A percentile compares a stretch with the other conserved stretches of the same genome.
These are phyloP conservation scores for Blastocrithidia nonstop DNA, from an alignment of 208 protist species.

Conservation along the genomic window DNA sequence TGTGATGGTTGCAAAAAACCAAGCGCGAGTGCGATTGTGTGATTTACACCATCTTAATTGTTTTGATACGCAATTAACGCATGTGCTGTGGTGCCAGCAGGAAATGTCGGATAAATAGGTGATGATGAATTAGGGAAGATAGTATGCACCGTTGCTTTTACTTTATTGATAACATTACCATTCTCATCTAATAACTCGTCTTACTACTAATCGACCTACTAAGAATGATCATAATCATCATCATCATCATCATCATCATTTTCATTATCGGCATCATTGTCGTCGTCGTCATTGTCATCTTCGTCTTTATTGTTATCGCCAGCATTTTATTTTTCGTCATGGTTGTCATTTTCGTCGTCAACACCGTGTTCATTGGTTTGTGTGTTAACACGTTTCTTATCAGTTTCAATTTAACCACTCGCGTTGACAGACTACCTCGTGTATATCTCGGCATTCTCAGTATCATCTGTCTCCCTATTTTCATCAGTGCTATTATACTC, in stretches of 20 bases:
- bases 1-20: slow-evolving; percentile 33
- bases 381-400: not conserved
- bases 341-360: slow-evolving; percentile 1
- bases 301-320: slow-evolving; percentile 6
- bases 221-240: too few relatives aligned
- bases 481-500: too few relatives aligned
- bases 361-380: not conserved
- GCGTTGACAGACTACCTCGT: too few relatives aligned
- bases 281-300: slow-evolving; percentile 14
- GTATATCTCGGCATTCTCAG: too few relatives aligned
- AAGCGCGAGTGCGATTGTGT: slow-evolving; percentile 37
- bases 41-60: slow-evolving; percentile 11
- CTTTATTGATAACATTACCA: too few relatives aligned
- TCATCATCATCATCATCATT: slow-evolving; percentile 3
- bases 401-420: too few relatives aligned
- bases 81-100: slow-evolving; percentile 22
- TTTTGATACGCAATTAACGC: slow-evolving; percentile 58
- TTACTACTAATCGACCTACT: too few relatives aligned
- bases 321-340: not conserved
- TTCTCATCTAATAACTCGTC: too few relatives aligned
- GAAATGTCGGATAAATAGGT: slow-evolving; percentile 21
- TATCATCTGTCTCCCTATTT: too few relatives aligned
- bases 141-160: too few relatives aligned
- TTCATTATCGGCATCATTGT: slow-evolving; percentile 2
- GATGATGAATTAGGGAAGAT: slow-evolving; percentile 38